Evolutionary conservation across 225 moss, liverwort and hornwort genomes (phyloP), one percentile per base, ranked within the genome.

Genomic region (Asterella californica): DNA sequence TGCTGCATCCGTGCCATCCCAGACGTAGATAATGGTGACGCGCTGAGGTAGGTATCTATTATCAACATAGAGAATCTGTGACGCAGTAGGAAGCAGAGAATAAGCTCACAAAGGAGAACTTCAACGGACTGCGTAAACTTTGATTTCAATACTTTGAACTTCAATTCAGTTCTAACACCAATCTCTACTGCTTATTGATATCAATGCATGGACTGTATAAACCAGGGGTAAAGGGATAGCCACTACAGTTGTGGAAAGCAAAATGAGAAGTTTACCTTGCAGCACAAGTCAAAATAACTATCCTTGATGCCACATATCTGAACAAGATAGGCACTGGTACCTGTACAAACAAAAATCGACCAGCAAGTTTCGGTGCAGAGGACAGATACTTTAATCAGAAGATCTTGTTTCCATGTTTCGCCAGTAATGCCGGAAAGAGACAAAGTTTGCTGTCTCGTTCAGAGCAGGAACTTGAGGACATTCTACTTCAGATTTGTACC

Each of bases 1-100:
- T 74, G 82, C 73, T 82, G 95, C 91, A 83, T 99, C 99, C 50
- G 95, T 99, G 90, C 99, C 99, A 83, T 99, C 99, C 95, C 99
- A 99, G 37, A 91, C 99, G 74, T 92, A 90, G 38, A 91, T 88
- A 60, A 92, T 82, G 54, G 88, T 82, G 52, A 59, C 81, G 47
- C 72, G 86, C 74, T 92, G 91, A 67, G 80, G 78, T 50, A 74
- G 34, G 79, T 86, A 82, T 88, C 82, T 81, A 74, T 90, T 71
- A 78, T 87, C 85, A 62, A 95, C 91, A 75, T 82, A 90, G 47
- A 95, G 83, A 79, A 99, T 82, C 94, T 94, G 97, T 78, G 5
- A 50, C 73, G 18, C 63, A 78, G 6, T 76, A 63, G 9, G 61
- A 64, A 47, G 15, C n/a, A 46, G 11, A 27, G 15, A 25, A 36